Base-by-base conservation (phyloP, 441 rosid species). In the Theobroma grandiflorum region DNA sequence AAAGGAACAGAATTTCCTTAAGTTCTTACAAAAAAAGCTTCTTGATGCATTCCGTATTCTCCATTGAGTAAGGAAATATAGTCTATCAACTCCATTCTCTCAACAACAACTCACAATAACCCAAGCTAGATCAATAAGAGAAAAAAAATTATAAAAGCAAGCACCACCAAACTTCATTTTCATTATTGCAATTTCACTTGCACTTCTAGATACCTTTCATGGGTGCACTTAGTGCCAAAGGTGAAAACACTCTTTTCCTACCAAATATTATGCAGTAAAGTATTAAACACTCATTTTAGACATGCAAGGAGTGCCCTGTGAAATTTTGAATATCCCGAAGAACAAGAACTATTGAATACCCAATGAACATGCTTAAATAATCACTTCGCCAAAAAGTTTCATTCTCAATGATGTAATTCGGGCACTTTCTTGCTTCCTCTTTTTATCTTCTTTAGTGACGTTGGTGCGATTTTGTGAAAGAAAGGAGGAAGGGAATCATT, bases 101-200 rank as follows among this genome's bases (percentile, higher is more conserved):
- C 74, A 47, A 69, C 16, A 45, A n/a, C 74, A 69, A 40, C 38
- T 14, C 0, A 8, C 40, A 47, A 47, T 26, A 26, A 45, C 55
- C 49, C 57, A 47, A 69, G 40, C 38, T 47, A 69, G 9, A 45
- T 15, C 74, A 47, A 26, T 2, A 47, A 42, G 33, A 26, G 59
- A 68, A 68, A 14, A 16, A 49, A 45, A 7, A 70, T 22, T 10
- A 33, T 49, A 42, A 70, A 12, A 7, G 42, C 15, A 26, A 33
- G 5, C 43, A 31, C 10, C 22, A 70, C 4, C 43, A 31, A 71
- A 50, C 61, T 71, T 71, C 59, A 71, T 50, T 49, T 50, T 31
- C 43, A 22, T 71, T 6, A 69, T 12, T 69, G 73, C 73, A 22
- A 69, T 20, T 45, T 43, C 31, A 69, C 55, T 68, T 45, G 38